Evolutionary conservation across 371 early-diverging fungal species (phyloP), one percentile per base, ranked within the genome.

Genomic region (Nosema muscidifuracis): DNA sequence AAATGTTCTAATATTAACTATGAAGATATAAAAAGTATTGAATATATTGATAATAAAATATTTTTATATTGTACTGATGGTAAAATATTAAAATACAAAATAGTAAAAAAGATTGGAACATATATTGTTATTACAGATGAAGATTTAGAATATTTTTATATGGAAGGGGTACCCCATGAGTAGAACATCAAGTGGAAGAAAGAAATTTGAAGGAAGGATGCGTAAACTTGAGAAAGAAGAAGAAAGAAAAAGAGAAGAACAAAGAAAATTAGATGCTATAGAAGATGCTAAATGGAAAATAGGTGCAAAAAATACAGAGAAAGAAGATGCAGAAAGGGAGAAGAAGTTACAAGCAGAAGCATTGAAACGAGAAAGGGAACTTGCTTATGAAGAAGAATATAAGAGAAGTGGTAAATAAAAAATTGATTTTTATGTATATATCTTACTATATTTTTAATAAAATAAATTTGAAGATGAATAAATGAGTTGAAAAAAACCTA

Each of bases 121-220:
- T 69, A 69, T 28, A 47, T 69, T n/a, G 24, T 69, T 20, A 60
- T 58, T 16, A 24, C 33, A 24, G 51, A 65, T 24, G 53, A 60
- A 7, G 31, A 33, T 24, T 30, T 57, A 38, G 36, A 43, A 18
- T 44, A 40, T 61, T 28, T 47, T 33, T 24, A 61, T 34, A 61
- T 36, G 31, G 55, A 60, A 33, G 13, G 51, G 22, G n/a, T n/a
- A n/a, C 18, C 62, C 51, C 33, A 76, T 76, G 76, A 64, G 76
- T 30, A 55, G 65, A 31, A 76, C 76, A 13, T 44, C 36, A n/a
- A 76, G 70, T 38, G 43, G 38, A 30, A 30, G 50, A 15, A 76
- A 76, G 58, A 76, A 76, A 60, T 57, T 44, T 18, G 76, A 76
- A 61, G 76, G 71, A 20, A 70, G 65, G 31, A 33, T 60, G 53